phyloP scores from a whole-genome alignment of 192 early-diverging fungal genomes.

The Linnemannia schmuckeri region DNA sequence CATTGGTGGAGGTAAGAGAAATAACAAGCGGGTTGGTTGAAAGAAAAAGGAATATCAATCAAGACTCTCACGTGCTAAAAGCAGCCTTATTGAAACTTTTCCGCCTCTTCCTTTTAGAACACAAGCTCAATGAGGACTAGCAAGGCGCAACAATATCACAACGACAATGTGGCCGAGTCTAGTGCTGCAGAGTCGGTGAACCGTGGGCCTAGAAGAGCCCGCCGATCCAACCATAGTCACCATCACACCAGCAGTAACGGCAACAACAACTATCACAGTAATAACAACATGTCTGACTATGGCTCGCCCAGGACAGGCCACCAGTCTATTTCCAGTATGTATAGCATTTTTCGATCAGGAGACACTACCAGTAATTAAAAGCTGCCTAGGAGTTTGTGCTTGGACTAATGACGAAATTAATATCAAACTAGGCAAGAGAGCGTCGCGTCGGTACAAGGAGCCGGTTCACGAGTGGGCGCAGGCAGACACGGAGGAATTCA shows the following conservation, averaged over 20 bases:
- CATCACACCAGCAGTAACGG: constrained; percentile 13
- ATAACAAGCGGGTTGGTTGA: not conserved
- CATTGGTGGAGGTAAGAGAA: constrained; percentile 11
- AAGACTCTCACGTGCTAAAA: not conserved
- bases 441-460: constrained; percentile 36
- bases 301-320: constrained; percentile 35
- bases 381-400: not conserved
- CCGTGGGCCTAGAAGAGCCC: constrained; percentile 32
- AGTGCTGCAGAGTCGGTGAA: constrained; percentile 42
- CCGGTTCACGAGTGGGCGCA: constrained; percentile 68
- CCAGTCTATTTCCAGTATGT: constrained; percentile 30
- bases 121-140: constrained; percentile 10
- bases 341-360: not conserved
- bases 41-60: not conserved
- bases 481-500: constrained; percentile 69
- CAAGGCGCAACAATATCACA: constrained; percentile 18
- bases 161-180: constrained; percentile 34
- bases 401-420: not conserved
- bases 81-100: not conserved
- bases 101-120: constrained; percentile 13
- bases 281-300: constrained; percentile 48
- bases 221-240: constrained; percentile 9
- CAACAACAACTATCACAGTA: constrained; percentile 28
- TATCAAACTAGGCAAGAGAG: constrained; percentile 32
- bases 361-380: not conserved